A percentile compares a stretch with the other conserved stretches of the same genome.
These are phyloP conservation scores for Nemophila menziesii DNA, from an alignment of 257 asterid genomes.

Conservation along the genomic window DNA sequence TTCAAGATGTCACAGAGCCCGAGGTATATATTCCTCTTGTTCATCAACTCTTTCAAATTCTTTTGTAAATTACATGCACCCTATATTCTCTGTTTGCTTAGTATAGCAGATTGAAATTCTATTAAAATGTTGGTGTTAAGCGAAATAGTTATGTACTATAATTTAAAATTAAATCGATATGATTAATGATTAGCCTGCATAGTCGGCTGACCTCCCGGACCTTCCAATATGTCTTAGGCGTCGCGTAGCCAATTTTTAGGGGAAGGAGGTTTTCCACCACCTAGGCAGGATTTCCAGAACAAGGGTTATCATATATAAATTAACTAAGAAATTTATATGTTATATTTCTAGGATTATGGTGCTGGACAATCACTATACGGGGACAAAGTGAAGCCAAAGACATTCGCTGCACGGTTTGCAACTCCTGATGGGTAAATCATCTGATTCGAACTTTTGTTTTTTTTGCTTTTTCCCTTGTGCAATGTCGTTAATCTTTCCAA, in stretches of 20 bases:
- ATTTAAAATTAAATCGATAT: no score
- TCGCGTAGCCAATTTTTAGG: no score
- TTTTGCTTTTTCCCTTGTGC: not conserved
- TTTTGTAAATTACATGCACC: not conserved
- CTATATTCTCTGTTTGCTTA: not conserved
- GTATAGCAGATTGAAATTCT: no score
- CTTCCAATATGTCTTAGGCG: no score
- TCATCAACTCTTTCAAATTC: not conserved
- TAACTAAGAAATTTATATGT: not conserved
- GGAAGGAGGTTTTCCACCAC: no score
- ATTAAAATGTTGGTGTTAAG: no score
- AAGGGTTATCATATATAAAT: no score
- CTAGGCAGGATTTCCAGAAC: no score
- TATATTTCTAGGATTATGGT: slow-evolving; percentile 46
- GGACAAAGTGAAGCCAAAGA: slow-evolving; percentile 83
- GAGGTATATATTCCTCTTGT: slow-evolving; percentile 34
- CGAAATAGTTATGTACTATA: no score
- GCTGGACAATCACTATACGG: slow-evolving; percentile 87
- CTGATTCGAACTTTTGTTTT: slow-evolving; percentile 7
- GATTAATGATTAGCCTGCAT: no score
- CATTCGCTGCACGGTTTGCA: slow-evolving; percentile 87
- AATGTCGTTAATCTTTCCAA: not conserved
- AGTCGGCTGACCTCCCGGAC: no score
- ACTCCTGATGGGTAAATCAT: slow-evolving; percentile 70
- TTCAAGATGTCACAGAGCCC: slow-evolving; percentile 68